These are phyloP conservation scores for Colletotrichum endophyticum DNA, from an alignment of 2,329 filamentous ascomycete species.

Conservation along the genomic window DNA sequence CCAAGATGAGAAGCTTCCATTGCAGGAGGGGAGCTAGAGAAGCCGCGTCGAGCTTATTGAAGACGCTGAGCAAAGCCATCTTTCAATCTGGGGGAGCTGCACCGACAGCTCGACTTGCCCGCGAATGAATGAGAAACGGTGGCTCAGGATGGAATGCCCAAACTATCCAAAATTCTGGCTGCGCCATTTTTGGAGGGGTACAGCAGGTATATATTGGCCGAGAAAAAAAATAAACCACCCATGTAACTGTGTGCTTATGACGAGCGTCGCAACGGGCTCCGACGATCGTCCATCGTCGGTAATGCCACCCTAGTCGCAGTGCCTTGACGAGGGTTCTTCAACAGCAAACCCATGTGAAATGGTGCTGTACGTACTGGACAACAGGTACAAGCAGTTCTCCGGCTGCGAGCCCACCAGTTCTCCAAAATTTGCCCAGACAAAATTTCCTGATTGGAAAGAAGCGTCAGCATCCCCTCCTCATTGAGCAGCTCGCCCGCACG, in stretches of 20 bases:
- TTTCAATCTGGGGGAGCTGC: not conserved
- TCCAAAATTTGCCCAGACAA: not conserved
- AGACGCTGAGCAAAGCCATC: not conserved
- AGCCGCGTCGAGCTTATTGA: not conserved
- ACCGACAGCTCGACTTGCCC: not conserved
- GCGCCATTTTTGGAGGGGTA: conserved; percentile 10
- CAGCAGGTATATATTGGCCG: not conserved
- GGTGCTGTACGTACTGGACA: not conserved
- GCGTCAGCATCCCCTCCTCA: not conserved
- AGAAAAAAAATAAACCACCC: not conserved
- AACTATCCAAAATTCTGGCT: not conserved
- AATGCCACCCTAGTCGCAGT: not conserved
- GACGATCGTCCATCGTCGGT: not conserved
- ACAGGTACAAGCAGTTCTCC: not conserved
- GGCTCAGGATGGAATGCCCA: not conserved
- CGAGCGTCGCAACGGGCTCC: not conserved
- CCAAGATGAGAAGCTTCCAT: conserved; percentile 2
- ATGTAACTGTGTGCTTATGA: not conserved
- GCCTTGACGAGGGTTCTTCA: not conserved
- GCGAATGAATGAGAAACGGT: not conserved
- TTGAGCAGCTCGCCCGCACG: not conserved
- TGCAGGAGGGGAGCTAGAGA: not conserved
- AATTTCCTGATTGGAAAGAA: not conserved
- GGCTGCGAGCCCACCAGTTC: not conserved
- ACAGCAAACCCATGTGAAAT: not conserved